Conservation (phyloP, 2,329 filamentous ascomycete species). For the Gaeumannomyces sp. region DNA sequence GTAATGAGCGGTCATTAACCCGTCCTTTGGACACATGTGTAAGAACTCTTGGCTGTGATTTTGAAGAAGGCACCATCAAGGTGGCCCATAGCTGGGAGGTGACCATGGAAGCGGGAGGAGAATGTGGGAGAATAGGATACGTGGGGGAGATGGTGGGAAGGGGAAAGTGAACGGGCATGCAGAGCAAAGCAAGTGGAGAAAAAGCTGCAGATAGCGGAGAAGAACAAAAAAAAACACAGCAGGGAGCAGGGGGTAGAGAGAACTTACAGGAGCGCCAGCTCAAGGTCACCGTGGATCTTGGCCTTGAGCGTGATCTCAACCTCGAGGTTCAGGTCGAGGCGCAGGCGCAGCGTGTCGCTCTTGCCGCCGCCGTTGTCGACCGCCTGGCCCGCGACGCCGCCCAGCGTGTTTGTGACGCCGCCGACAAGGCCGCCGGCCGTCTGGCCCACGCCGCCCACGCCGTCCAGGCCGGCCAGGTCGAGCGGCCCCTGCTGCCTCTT, state of each 20-base stretch:
- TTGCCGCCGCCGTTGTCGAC: conserved; percentile 35
- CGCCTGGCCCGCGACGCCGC: conserved; percentile 31
- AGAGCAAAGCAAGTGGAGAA: neutral
- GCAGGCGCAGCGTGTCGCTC: conserved; percentile 64
- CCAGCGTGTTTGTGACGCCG: conserved; percentile 35
- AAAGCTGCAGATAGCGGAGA: neutral
- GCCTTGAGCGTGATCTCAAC: conserved; percentile 82
- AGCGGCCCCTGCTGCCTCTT: conserved; percentile 21
- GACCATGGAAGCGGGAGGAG: no score
- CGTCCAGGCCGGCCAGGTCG: conserved; percentile 28
- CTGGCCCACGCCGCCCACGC: conserved; percentile 29
- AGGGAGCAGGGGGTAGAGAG: neutral
- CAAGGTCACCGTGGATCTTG: conserved; percentile 78
- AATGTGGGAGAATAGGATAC: neutral
- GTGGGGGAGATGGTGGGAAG: neutral
- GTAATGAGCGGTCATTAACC: conserved; percentile 11
- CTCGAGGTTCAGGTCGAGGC: conserved; percentile 69
- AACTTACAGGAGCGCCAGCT: conserved; percentile 59
- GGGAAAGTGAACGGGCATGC: conserved; percentile 1
- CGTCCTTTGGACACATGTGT: conserved; percentile 11
- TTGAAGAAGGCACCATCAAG: neutral
- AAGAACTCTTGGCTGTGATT: conserved; percentile 11
- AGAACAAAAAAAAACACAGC: no score
- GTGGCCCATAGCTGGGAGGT: neutral
- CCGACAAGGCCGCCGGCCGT: conserved; percentile 31